phyloP scores from a whole-genome alignment of 163 green algal species.

The Smithsoniella earleae region DNA sequence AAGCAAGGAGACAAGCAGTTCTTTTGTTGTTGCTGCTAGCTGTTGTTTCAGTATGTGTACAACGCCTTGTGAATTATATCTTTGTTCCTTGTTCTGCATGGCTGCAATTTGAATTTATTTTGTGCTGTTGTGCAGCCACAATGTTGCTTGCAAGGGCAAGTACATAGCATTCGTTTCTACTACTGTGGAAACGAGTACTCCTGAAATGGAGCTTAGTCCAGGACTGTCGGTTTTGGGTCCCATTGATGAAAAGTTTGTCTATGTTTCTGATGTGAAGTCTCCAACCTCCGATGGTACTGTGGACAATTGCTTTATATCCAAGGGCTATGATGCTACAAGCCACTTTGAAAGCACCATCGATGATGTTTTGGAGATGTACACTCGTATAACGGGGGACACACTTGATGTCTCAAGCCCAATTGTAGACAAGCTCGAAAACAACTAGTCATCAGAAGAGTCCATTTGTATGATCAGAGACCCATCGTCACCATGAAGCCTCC shows the following conservation, averaged over 20 bases:
- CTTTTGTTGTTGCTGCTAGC: too few relatives aligned
- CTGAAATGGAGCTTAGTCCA: slow-evolving; percentile 58
- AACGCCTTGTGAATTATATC: too few relatives aligned
- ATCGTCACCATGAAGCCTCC: too few relatives aligned
- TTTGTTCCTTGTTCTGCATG: too few relatives aligned
- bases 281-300: slow-evolving; percentile 31
- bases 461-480: too few relatives aligned
- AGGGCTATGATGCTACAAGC: slow-evolving; percentile 89
- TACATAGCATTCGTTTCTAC: slow-evolving; percentile 96
- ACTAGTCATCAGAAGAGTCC: too few relatives aligned
- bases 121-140: slow-evolving; percentile 43
- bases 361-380: slow-evolving; percentile 94
- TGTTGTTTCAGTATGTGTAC: not conserved
- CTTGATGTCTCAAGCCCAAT: slow-evolving; percentile 42
- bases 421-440: slow-evolving; percentile 1
- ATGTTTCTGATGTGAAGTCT: slow-evolving; percentile 52
- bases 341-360: slow-evolving; percentile 97
- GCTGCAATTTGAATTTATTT: too few relatives aligned
- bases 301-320: slow-evolving; percentile 84
- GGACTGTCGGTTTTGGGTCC: slow-evolving; percentile 83
- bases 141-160: slow-evolving; percentile 76
- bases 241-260: slow-evolving; percentile 90
- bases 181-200: slow-evolving; percentile 81
- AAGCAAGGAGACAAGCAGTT: too few relatives aligned
- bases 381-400: slow-evolving; percentile 81